Conservation (phyloP, 352 stramenopile genomes). For the Phytopythium litorale region DNA sequence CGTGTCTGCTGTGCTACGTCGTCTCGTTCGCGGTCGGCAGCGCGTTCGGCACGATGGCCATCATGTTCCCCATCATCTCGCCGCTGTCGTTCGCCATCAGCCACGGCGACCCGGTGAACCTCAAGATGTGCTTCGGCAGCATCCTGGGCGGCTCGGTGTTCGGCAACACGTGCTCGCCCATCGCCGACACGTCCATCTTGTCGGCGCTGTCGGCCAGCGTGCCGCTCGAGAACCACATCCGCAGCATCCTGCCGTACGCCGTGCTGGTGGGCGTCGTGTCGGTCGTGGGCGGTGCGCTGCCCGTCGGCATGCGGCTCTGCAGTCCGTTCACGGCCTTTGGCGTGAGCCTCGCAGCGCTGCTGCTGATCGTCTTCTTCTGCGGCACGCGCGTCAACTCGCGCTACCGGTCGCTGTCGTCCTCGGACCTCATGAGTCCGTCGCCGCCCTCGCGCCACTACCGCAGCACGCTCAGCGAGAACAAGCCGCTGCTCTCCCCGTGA, state of each 20-base stretch:
- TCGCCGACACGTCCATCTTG: slow-evolving; percentile 92
- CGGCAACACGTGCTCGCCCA: slow-evolving; percentile 89
- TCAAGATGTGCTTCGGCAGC: slow-evolving; percentile 85
- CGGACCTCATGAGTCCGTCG: slow-evolving; percentile 67
- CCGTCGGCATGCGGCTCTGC: slow-evolving; percentile 69
- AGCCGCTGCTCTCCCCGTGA: slow-evolving; percentile 39
- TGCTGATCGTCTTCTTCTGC: slow-evolving; percentile 79
- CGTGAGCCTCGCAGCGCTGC: slow-evolving; percentile 64
- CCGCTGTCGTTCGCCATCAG: slow-evolving; percentile 83
- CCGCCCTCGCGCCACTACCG: slow-evolving; percentile 46
- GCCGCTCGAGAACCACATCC: slow-evolving; percentile 77
- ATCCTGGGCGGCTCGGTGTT: slow-evolving; percentile 87
- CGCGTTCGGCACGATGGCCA: slow-evolving; percentile 90
- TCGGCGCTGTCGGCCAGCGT: slow-evolving; percentile 75
- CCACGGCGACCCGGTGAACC: slow-evolving; percentile 69
- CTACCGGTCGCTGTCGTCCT: slow-evolving; percentile 70
- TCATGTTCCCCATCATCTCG: slow-evolving; percentile 91
- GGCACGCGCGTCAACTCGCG: slow-evolving; percentile 74
- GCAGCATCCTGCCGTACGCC: slow-evolving; percentile 83
- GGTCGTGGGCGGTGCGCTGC: slow-evolving; percentile 61
- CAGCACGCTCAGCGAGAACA: slow-evolving; percentile 25
- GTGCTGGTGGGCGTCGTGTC: slow-evolving; percentile 68
- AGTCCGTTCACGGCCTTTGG: slow-evolving; percentile 78
- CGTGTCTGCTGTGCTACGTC: slow-evolving; percentile 81
- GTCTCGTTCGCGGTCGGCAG: slow-evolving; percentile 91